Evolutionary conservation across 2,329 filamentous ascomycete genomes (phyloP).

Genomic region (Talaromyces funiculosus): DNA sequence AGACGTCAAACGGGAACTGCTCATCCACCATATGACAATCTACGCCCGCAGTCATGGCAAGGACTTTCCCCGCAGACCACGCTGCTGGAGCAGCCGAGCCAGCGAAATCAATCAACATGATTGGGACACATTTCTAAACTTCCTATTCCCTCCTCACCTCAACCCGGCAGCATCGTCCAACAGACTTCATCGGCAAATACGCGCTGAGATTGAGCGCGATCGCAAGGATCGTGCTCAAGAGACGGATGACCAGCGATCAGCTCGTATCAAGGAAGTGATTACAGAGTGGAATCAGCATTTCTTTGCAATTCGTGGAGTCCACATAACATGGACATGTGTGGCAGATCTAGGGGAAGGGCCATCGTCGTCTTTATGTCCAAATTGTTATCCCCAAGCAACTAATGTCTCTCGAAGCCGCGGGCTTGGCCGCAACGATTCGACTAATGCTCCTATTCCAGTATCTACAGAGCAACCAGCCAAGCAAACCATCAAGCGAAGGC

Average conservation of each 20-base stretch:
- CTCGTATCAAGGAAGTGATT: slow-evolving; percentile 35
- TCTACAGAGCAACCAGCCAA: slow-evolving; percentile 2
- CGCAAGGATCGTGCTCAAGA: slow-evolving; percentile 40
- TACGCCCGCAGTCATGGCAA: slow-evolving; percentile 37
- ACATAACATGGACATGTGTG: slow-evolving; percentile 32
- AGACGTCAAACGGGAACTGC: slow-evolving; percentile 21
- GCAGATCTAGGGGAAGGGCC: slow-evolving; percentile 28
- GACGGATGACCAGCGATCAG: slow-evolving; percentile 35
- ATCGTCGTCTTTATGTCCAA: slow-evolving; percentile 34
- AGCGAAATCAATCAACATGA: slow-evolving; percentile 36
- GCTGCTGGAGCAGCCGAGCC: slow-evolving; percentile 33
- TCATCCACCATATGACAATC: slow-evolving; percentile 36
- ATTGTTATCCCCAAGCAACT: slow-evolving; percentile 37
- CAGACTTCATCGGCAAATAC: slow-evolving; percentile 33
- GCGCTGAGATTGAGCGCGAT: slow-evolving; percentile 37
- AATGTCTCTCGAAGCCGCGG: slow-evolving; percentile 21
- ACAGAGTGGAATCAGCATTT: slow-evolving; percentile 42
- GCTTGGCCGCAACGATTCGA: slow-evolving; percentile 10
- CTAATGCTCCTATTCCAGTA: slow-evolving; percentile 13
- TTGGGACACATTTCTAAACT: slow-evolving; percentile 40
- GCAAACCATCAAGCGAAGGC: slow-evolving; percentile 13
- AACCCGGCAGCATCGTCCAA: slow-evolving; percentile 32
- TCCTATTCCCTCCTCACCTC: slow-evolving; percentile 37
- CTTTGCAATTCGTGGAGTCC: slow-evolving; percentile 33
- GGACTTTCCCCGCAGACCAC: slow-evolving; percentile 38